Evolutionary conservation across 805 yeast species (phyloP), one percentile per base, ranked within the genome.

Genomic region (Nematodospora valgi): DNA sequence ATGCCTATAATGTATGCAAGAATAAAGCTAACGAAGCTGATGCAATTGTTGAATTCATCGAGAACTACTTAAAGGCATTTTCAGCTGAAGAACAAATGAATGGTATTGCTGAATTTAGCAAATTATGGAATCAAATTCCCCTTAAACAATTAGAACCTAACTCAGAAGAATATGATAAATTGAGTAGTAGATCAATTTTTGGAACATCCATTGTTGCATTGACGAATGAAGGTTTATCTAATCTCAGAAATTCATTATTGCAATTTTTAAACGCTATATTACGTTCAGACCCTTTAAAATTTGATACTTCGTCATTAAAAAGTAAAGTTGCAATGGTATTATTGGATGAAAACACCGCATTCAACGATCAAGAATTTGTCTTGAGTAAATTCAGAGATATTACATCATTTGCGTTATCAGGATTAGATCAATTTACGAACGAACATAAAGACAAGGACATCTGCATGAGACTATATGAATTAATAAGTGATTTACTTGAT

Each of bases 51-150:
- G 95, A 86, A 45, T 91, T 91, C 55, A 69, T 82, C 1, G 68
- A 78, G 11, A 66, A 86, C 0, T 83, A 88, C 53, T 54, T 86
- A 58, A 76, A 79, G 41, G 73, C 74, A 20, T 88, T 91, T 55
- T 50, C 72, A 22, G 79, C 88, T 4, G 56, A 63, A 23, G 89
- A 85, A 29, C 95, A 83, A 54, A 59, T 87, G 35, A 52, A 58
- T 14, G 78, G 86, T 6, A 52, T 82, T 30, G 51, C 52, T 18
- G 64, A 70, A 11, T 81, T 68, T 45, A 60, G 80, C 39, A 57
- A 63, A 3, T 57, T 80, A 42, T 81, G 78, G 82, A 56, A 59
- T 25, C 47, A 51, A 37, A 54, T 74, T 37, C 82, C 80, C 12
- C 51, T 46, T 18, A 57, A 52, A 14, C 64, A 62, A 4, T 45